These are phyloP conservation scores for Dactylella cylindrospora DNA, from an alignment of 2,329 filamentous ascomycete species.

Conservation along the genomic window DNA sequence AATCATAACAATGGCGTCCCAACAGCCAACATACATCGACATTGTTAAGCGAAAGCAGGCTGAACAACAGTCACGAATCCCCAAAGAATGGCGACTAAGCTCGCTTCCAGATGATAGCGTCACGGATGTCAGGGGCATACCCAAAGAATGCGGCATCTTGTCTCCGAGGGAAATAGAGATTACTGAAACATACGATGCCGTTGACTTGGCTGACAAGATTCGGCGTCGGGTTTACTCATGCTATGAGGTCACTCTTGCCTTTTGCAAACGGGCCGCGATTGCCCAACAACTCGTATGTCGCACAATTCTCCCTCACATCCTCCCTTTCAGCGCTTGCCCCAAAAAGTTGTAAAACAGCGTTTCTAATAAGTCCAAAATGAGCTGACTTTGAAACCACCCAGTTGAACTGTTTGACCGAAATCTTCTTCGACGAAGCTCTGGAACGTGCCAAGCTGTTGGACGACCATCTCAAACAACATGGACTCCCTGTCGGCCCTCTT, in stretches of 20 bases:
- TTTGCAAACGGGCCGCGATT: slow-evolving; percentile 58
- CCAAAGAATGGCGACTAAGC: slow-evolving; percentile 51
- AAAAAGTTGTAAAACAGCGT: not conserved
- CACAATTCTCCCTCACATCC: not conserved
- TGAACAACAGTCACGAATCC: slow-evolving; percentile 50
- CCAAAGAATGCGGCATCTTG: slow-evolving; percentile 55
- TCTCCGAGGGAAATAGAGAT: slow-evolving; percentile 56
- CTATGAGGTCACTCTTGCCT: slow-evolving; percentile 55
- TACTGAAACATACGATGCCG: slow-evolving; percentile 56
- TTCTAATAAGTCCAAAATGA: too few species aligned
- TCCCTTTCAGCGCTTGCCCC: not conserved
- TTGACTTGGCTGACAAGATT: slow-evolving; percentile 54
- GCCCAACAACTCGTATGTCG: slow-evolving; percentile 55
- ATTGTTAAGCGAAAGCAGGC: slow-evolving; percentile 50
- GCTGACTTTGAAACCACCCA: slow-evolving; percentile 18
- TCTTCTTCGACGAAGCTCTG: slow-evolving; percentile 60
- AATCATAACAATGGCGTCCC: slow-evolving; percentile 7
- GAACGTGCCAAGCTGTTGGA: slow-evolving; percentile 57
- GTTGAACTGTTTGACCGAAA: slow-evolving; percentile 59
- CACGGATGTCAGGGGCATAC: slow-evolving; percentile 51
- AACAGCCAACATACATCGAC: slow-evolving; percentile 49
- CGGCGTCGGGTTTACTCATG: slow-evolving; percentile 46
- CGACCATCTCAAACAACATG: slow-evolving; percentile 56
- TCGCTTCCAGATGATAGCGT: slow-evolving; percentile 47
- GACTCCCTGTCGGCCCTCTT: slow-evolving; percentile 62